These are phyloP conservation scores for Alectoria sarmentosa DNA, from an alignment of 495 filamentous ascomycete genomes.

Conservation along the genomic window DNA sequence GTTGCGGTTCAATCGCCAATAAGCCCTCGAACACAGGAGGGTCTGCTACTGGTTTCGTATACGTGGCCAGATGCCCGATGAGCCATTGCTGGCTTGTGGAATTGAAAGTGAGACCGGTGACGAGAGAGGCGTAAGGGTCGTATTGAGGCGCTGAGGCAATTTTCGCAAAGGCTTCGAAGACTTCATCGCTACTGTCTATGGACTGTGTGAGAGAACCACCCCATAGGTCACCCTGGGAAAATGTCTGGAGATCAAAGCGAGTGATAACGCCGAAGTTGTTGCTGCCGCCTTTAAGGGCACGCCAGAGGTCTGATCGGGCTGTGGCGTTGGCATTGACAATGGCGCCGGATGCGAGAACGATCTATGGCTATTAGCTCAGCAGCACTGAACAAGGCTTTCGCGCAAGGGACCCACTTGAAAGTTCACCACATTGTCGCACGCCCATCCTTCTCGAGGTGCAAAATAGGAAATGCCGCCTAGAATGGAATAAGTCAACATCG, in stretches of 20 bases:
- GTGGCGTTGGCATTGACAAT: conserved; percentile 31
- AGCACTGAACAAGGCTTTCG: neutral
- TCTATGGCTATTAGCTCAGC: conserved; percentile 16
- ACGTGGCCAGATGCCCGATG: conserved; percentile 25
- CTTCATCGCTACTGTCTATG: conserved; percentile 9
- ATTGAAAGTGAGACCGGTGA: conserved; percentile 24
- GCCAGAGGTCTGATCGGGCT: conserved; percentile 28
- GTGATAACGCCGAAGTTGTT: conserved; percentile 39
- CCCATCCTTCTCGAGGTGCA: conserved; percentile 29
- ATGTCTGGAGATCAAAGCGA: conserved; percentile 28
- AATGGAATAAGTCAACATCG: neutral
- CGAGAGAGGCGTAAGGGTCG: conserved; percentile 28
- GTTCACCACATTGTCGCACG: conserved; percentile 31
- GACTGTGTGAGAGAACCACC: conserved; percentile 27
- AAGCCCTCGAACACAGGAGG: conserved; percentile 28
- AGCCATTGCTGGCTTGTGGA: conserved; percentile 4
- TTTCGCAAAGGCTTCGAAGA: conserved; percentile 11
- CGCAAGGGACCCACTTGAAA: conserved; percentile 4
- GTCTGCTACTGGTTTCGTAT: conserved; percentile 28
- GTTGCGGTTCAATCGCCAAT: conserved; percentile 23
- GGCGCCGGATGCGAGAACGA: conserved; percentile 32
- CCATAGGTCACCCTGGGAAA: conserved; percentile 35
- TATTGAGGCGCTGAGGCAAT: conserved; percentile 18
- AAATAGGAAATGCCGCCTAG: conserved; percentile 33
- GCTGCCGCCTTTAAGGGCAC: conserved; percentile 35